Conservation (phyloP, 2,329 filamentous ascomycete genomes). For the Aspergillus ochraceoroseus region DNA sequence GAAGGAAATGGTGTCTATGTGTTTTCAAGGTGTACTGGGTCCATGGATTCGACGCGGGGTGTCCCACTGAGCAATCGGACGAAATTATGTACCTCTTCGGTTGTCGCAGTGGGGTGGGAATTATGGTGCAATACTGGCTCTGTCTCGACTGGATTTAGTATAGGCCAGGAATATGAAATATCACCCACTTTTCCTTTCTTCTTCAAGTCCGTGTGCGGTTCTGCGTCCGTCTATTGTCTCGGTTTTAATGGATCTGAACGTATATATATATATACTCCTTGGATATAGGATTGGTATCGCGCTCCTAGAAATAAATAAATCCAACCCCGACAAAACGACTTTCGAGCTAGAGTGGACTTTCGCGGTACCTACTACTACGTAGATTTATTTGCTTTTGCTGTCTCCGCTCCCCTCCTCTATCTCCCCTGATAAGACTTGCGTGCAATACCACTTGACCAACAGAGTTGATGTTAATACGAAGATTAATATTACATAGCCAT, state of each 20-base stretch:
- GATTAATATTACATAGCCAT: too few species aligned
- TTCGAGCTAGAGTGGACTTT: too few species aligned
- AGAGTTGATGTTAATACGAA: too few species aligned
- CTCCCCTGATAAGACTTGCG: too few species aligned
- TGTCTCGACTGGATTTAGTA: constrained; percentile 29
- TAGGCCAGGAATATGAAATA: constrained; percentile 32
- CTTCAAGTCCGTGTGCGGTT: constrained; percentile 5
- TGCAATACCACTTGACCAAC: too few species aligned
- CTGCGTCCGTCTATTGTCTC: background rate
- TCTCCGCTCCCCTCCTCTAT: too few species aligned
- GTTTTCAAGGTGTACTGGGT: constrained; percentile 13
- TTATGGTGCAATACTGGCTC: constrained; percentile 26
- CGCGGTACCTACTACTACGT: too few species aligned
- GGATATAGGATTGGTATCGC: too few species aligned
- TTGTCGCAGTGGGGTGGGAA: constrained; percentile 24
- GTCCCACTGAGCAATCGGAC: constrained; percentile 17
- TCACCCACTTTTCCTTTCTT: constrained; percentile 26
- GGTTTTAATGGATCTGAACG: background rate
- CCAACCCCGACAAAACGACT: too few species aligned
- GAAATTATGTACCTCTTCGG: constrained; percentile 18
- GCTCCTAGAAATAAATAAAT: too few species aligned
- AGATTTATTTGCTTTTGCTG: too few species aligned
- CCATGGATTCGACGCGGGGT: constrained; percentile 16
- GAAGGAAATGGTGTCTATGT: constrained; percentile 16
- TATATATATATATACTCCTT: too few species aligned